A percentile compares a stretch with the other conserved stretches of the same genome.
These are phyloP conservation scores for Lactifluus subvellereus DNA, from an alignment of 768 basidiomycete genomes.

Conservation along the genomic window DNA sequence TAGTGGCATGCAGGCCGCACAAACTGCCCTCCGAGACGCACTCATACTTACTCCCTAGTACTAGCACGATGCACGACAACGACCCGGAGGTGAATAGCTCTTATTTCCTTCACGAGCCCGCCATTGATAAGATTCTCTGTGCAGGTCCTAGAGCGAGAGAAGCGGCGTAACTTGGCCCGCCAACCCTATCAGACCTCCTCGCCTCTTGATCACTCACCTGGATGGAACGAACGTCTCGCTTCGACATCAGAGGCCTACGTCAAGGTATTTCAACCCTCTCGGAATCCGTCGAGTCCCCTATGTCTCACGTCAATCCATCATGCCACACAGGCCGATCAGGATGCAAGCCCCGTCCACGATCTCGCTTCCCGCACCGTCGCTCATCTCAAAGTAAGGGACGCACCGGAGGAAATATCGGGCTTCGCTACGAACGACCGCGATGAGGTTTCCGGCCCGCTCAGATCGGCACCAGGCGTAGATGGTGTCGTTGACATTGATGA, in stretches of 20 bases:
- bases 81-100: slow-evolving; percentile 41
- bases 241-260: slow-evolving; percentile 58
- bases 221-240: slow-evolving; percentile 68
- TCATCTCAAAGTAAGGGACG: slow-evolving; percentile 13
- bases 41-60: slow-evolving; percentile 1
- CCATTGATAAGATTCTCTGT: neutral
- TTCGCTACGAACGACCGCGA: slow-evolving; percentile 18
- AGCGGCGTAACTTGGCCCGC: slow-evolving; percentile 42
- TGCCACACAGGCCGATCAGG: slow-evolving; percentile 18
- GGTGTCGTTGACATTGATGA: slow-evolving; percentile 17
- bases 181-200: slow-evolving; percentile 44
- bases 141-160: slow-evolving; percentile 49
- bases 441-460: slow-evolving; percentile 22
- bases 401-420: slow-evolving; percentile 11
- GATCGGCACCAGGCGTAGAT: slow-evolving; percentile 12
- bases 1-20: neutral
- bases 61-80: slow-evolving; percentile 53
- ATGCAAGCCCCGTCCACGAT: neutral
- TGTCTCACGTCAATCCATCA: neutral
- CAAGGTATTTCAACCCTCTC: slow-evolving; percentile 39
- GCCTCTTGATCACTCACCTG: slow-evolving; percentile 50
- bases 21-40: neutral
- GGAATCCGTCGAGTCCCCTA: neutral
- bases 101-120: neutral
- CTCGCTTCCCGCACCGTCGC: slow-evolving; percentile 20